Base-by-base conservation (phyloP, 179 eudicot species). In the Camellia oleifera region DNA sequence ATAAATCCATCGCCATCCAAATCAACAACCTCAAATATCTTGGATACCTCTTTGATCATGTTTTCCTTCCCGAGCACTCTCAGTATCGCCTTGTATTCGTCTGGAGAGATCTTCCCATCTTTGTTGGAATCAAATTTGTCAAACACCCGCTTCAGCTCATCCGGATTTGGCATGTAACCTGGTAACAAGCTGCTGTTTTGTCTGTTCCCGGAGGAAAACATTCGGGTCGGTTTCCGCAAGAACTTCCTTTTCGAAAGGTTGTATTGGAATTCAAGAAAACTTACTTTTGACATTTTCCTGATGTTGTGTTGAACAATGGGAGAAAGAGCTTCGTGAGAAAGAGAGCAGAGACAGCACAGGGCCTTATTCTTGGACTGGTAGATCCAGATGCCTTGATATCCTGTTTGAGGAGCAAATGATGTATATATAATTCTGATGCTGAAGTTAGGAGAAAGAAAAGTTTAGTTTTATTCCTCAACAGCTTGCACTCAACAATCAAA, bases 51-150 rank as follows among this genome's bases (percentile, higher is more conserved):
- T 4, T 63, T 79, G 11, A 82, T 80, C 64, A 82, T 81, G 58
- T 76, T 74, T 48, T 77, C 81, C 72, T 80, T 80, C 20, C 88
- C 84, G 63, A 88, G 26, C 61, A 90, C 87, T 79, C 64, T 85
- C 58, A 90, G 84, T 69, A 94, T 84, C 10, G 91, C 92, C 78
- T 86, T 84, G 78, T 91, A 90, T 58, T 94, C 98, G 4, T 84
- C 88, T 17, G 83, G 89, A 0, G 98, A 94, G 74, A 94, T 94
- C 83, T 89, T 93, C 23, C 94, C 97, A 20, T 94, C 97, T 86
- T 82, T 83, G 83, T 89, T 87, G 44, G 87, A 40, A 82, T 90
- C 90, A 64, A 88, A 84, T 54, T 81, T 89, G 82, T 90, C 79
- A 74, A 93, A 93, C 6, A 94, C 94, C 50, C 67, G 84, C 75